Percentiles rank a stretch among this genome's conserved stretches.
These are phyloP conservation scores for Diaporthe vaccinii DNA, from an alignment of 2,329 filamentous ascomycete genomes.

Conservation along the genomic window DNA sequence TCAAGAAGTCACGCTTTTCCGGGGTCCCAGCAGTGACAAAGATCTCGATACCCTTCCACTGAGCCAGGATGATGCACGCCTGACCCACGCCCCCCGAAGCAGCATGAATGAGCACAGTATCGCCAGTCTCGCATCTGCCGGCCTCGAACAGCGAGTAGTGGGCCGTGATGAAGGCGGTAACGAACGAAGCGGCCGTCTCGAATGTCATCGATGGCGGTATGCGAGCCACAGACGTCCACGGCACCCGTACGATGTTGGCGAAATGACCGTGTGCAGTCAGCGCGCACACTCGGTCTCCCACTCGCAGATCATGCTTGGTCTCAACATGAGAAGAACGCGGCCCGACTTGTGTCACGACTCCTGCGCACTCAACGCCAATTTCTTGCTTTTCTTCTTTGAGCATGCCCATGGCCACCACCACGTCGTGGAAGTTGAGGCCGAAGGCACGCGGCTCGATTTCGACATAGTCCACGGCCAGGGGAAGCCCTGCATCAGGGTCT, in stretches of 20 bases:
- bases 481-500: neutral
- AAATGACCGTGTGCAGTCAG: neutral
- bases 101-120: neutral
- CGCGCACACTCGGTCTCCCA: neutral
- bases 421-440: neutral
- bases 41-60: neutral
- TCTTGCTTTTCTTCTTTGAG: neutral
- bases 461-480: neutral
- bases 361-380: neutral
- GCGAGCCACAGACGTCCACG: neutral
- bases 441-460: neutral
- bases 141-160: neutral
- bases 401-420: neutral
- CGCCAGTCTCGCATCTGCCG: neutral
- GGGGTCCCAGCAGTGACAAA: neutral
- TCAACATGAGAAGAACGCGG: neutral
- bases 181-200: neutral
- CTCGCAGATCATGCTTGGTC: neutral
- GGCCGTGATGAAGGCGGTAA: neutral
- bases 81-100: neutral
- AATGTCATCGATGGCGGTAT: neutral
- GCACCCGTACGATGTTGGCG: neutral
- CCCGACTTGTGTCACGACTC: neutral
- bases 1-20: neutral
- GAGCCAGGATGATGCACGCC: neutral